These are phyloP conservation scores for Fonsecaea pedrosoi DNA, from an alignment of 2,329 filamentous ascomycete genomes.

Conservation along the genomic window DNA sequence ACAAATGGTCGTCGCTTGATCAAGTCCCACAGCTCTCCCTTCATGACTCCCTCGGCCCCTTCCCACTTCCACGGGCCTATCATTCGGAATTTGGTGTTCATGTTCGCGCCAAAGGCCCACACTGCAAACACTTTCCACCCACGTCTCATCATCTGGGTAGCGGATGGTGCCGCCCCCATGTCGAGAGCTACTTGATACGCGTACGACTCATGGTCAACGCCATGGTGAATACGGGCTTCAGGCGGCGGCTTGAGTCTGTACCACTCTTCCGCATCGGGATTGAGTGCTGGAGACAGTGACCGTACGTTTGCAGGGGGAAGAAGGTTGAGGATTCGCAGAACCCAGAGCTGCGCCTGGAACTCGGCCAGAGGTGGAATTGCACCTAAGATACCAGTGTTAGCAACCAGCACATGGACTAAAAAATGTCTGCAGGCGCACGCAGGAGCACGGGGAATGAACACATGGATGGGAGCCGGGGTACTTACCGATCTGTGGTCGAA, in stretches of 20 bases:
- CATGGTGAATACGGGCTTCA: constrained; percentile 14
- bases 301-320: constrained; percentile 13
- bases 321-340: constrained; percentile 18
- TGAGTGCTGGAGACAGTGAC: not conserved
- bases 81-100: constrained; percentile 23
- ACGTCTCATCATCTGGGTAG: constrained; percentile 4
- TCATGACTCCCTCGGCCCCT: constrained; percentile 14
- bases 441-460: not conserved
- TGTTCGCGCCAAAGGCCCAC: constrained; percentile 18
- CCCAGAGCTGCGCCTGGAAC: constrained; percentile 24
- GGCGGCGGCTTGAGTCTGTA: constrained; percentile 15
- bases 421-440: not conserved
- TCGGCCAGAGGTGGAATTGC: constrained; percentile 21
- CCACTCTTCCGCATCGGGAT: constrained; percentile 15
- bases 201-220: constrained; percentile 24
- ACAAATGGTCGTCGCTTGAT: constrained; percentile 10
- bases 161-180: constrained; percentile 17
- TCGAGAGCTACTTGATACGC: constrained; percentile 23
- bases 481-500: constrained; percentile 19
- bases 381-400: constrained; percentile 7
- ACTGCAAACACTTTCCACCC: constrained; percentile 12
- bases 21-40: constrained; percentile 12
- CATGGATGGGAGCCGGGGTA: not conserved
- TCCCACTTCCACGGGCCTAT: constrained; percentile 21
- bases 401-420: not conserved